phyloP scores from a whole-genome alignment of 1,139 yeast genomes.

The Yamadazyma jaroonii region DNA sequence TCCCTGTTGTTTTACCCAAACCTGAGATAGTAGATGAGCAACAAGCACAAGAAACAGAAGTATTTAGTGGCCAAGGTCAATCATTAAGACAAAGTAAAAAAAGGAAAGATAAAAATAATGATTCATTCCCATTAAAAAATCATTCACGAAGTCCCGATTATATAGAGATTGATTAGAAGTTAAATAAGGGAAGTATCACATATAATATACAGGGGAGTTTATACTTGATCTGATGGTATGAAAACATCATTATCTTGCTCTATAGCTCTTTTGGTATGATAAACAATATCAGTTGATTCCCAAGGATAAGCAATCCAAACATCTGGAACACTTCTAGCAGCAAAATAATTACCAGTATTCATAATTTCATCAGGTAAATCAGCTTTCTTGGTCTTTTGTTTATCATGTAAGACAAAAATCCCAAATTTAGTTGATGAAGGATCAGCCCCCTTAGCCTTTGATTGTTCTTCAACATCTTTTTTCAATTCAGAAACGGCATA shows the following conservation, averaged over 20 bases:
- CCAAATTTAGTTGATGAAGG: conserved; percentile 70
- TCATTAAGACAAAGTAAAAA: conserved; percentile 72
- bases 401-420: conserved; percentile 91
- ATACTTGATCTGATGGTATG: conserved; percentile 34
- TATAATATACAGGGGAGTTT: conserved; percentile 3
- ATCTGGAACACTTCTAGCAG: conserved; percentile 89
- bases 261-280: conserved; percentile 77
- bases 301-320: conserved; percentile 98
- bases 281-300: conserved; percentile 89
- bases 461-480: conserved; percentile 69
- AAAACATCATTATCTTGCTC: conserved; percentile 64
- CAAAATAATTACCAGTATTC: conserved; percentile 71
- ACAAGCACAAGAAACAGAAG: conserved; percentile 12
- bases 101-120: conserved; percentile 57
- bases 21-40: conserved; percentile 39
- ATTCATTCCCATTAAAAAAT: conserved; percentile 43
- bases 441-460: conserved; percentile 46
- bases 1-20: conserved; percentile 75
- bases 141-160: conserved; percentile 67
- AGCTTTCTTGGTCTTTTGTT: conserved; percentile 84
- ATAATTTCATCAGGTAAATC: conserved; percentile 64
- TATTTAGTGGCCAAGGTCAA: conserved; percentile 64
- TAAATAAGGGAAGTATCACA: neutral
- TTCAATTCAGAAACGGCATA: conserved; percentile 85
- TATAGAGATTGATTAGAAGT: conserved; percentile 68